A percentile compares a stretch with the other conserved stretches of the same genome.
Evolutionary conservation across 495 filamentous ascomycete species (phyloP).

Genomic region (Tuber aestivum): DNA sequence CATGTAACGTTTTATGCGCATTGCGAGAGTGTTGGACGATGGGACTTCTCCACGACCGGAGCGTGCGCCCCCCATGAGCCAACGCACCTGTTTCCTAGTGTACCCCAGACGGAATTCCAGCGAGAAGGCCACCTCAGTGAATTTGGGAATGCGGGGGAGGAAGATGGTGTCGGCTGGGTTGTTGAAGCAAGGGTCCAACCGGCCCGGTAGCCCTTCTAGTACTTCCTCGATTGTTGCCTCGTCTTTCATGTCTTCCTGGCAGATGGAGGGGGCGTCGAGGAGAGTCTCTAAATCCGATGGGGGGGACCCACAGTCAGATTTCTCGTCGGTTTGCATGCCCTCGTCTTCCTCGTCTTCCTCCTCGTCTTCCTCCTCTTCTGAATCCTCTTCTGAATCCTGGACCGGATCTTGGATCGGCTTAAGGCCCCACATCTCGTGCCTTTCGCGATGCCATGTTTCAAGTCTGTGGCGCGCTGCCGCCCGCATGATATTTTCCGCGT

Average conservation of each 20-base stretch:
- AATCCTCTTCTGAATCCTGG: neutral
- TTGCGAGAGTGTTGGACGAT: neutral
- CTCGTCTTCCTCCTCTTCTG: neutral
- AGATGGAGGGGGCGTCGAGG: neutral
- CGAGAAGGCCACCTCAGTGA: neutral
- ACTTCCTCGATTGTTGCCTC: neutral
- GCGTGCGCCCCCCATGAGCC: neutral
- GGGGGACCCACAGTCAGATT: neutral
- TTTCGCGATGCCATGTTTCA: neutral
- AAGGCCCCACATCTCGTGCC: neutral
- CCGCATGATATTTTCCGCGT: neutral
- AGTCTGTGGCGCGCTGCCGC: neutral
- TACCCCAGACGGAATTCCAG: neutral
- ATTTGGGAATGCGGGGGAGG: neutral
- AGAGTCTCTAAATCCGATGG: neutral
- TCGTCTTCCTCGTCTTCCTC: neutral
- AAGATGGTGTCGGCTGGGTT: neutral
- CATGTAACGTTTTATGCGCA: neutral
- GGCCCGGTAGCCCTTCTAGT: neutral
- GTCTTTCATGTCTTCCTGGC: neutral
- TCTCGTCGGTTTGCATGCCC: neutral
- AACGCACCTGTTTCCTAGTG: neutral
- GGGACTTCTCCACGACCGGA: neutral
- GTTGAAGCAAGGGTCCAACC: neutral
- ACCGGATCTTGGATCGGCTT: neutral